Conservation (phyloP, 2,329 filamentous ascomycete species). For the Triangularia verruculosa region DNA sequence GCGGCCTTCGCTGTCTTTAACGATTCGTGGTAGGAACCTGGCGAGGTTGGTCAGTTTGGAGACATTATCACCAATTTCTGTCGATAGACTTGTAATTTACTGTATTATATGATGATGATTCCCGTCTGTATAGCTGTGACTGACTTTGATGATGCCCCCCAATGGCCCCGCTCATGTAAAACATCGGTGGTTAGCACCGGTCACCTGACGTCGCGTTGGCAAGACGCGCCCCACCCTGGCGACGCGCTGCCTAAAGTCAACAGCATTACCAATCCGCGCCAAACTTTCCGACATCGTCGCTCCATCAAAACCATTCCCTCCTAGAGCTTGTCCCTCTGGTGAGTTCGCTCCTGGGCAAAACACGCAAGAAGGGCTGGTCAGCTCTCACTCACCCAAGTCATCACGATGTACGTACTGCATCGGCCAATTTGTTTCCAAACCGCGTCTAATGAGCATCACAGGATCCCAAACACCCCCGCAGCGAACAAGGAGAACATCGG, state of each 20-base stretch:
- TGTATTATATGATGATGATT: too few species aligned
- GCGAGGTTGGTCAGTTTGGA: too few species aligned
- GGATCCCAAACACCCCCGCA: constrained; percentile 32
- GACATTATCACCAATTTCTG: too few species aligned
- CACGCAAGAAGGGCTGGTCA: neutral
- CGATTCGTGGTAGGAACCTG: too few species aligned
- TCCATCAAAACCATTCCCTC: neutral
- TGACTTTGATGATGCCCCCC: too few species aligned
- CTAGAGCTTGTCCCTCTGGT: neutral
- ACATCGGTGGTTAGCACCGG: neutral
- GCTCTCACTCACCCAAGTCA: neutral
- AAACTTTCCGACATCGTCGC: neutral
- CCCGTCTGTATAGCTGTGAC: too few species aligned
- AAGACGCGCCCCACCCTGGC: constrained; percentile 1
- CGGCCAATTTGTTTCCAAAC: neutral
- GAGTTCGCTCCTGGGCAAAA: neutral
- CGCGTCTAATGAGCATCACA: constrained; percentile 16
- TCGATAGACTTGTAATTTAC: too few species aligned
- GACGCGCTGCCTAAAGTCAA: constrained; percentile 10
- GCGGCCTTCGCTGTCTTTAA: too few species aligned
- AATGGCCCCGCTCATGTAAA: too few species aligned
- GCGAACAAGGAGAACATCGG: constrained; percentile 43
- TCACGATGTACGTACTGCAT: neutral
- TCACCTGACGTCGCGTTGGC: neutral
- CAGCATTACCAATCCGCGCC: neutral